phyloP scores from a whole-genome alignment of 2,329 filamentous ascomycete genomes.

The Aspergillus sp. region DNA sequence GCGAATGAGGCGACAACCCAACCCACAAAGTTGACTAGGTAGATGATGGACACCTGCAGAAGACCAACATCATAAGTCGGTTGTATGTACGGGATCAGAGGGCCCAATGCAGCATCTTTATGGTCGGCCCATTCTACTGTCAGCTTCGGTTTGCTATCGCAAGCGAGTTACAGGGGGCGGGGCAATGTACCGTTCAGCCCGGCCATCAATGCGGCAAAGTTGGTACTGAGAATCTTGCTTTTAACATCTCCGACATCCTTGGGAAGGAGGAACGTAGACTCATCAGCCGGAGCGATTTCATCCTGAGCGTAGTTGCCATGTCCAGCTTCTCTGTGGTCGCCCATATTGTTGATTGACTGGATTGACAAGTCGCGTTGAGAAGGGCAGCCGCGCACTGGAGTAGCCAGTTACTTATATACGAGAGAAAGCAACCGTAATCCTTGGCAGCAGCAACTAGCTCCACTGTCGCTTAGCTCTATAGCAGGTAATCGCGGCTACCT shows the following conservation, averaged over 20 bases:
- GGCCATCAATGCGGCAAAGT: constrained; percentile 21
- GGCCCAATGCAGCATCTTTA: constrained; percentile 25
- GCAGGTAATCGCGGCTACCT: constrained; percentile 8
- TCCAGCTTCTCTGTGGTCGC: constrained; percentile 7
- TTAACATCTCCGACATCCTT: constrained; percentile 23
- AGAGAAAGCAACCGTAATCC: background rate
- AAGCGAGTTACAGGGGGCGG: background rate
- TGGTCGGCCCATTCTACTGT: background rate
- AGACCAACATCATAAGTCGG: constrained; percentile 25
- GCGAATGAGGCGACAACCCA: constrained; percentile 26
- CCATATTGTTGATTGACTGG: background rate
- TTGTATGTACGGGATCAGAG: constrained; percentile 29
- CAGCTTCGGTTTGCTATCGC: background rate
- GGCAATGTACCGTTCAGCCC: constrained; percentile 25
- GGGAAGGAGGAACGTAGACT: constrained; percentile 14
- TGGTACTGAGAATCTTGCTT: constrained; percentile 24
- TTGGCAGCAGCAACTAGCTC: background rate
- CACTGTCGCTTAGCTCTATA: background rate
- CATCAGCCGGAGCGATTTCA: background rate
- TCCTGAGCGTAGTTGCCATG: constrained; percentile 2
- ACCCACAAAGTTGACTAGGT: constrained; percentile 26
- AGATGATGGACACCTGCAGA: constrained; percentile 26
- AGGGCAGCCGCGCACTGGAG: background rate
- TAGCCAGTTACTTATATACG: background rate
- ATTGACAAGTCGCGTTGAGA: background rate